These are phyloP conservation scores for Eucalyptus tenuipes DNA, from an alignment of 345 rosid species.

Conservation along the genomic window DNA sequence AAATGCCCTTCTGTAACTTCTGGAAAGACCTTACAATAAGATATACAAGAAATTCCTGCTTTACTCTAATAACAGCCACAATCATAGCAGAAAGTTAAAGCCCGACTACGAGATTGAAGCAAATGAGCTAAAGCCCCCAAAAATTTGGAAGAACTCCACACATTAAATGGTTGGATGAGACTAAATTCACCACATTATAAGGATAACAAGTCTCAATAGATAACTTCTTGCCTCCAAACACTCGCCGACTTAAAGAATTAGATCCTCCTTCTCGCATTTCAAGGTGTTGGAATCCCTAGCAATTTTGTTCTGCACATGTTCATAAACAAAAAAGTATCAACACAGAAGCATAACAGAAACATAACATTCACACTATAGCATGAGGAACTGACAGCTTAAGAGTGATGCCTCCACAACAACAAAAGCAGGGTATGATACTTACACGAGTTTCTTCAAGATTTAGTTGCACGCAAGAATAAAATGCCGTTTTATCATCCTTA, in stretches of 20 bases:
- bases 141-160: background rate
- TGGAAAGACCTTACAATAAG: background rate
- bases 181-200: background rate
- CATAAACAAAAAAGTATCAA: background rate
- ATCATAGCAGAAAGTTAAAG: background rate
- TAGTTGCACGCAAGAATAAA: constrained; percentile 70
- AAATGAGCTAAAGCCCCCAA: background rate
- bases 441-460: constrained; percentile 97
- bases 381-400: background rate
- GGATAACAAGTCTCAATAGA: background rate
- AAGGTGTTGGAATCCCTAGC: constrained; percentile 57
- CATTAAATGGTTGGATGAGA: background rate
- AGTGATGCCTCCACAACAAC: background rate
- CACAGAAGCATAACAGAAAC: background rate
- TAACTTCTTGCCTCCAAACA: constrained; percentile 73
- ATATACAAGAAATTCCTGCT: background rate
- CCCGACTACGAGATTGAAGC: background rate
- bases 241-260: constrained; percentile 87
- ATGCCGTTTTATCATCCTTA: constrained; percentile 94
- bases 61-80: background rate
- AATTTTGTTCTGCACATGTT: constrained; percentile 54
- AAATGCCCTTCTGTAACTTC: background rate
- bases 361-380: background rate
- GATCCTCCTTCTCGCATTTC: constrained; percentile 63
- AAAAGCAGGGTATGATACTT: constrained; percentile 10